A percentile compares a stretch with the other conserved stretches of the same genome.
Evolutionary conservation across 768 basidiomycete genomes (phyloP).

Genomic region (Coprinopsis strossmayeri): DNA sequence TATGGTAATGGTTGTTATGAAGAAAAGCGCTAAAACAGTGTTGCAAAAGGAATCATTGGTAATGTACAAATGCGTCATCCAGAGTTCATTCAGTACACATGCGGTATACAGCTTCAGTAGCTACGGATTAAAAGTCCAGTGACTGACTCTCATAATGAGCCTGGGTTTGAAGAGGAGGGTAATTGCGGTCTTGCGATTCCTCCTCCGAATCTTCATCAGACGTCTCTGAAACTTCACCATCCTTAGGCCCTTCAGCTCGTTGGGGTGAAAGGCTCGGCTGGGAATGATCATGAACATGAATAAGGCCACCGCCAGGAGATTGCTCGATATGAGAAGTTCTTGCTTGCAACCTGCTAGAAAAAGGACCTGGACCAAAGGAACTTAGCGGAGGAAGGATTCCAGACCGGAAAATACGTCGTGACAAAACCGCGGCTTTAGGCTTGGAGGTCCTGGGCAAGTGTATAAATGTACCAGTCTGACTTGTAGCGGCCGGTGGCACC

Average conservation of each 20-base stretch:
- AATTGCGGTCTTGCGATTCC: slow-evolving; percentile 22
- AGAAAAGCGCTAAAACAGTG: no score
- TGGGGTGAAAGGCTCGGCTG: background rate
- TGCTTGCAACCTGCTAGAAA: background rate
- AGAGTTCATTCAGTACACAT: background rate
- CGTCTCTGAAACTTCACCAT: background rate
- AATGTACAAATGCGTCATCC: no score
- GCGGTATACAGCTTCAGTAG: background rate
- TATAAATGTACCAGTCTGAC: no score
- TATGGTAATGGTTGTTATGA: no score
- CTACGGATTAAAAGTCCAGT: background rate
- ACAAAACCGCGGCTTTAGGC: no score
- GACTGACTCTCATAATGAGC: slow-evolving; percentile 46
- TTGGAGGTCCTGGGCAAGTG: no score
- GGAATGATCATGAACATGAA: background rate
- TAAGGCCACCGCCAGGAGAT: background rate
- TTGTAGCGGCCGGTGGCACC: no score
- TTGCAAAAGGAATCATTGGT: no score
- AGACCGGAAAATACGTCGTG: slow-evolving; percentile 1
- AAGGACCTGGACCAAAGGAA: background rate
- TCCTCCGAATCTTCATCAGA: background rate
- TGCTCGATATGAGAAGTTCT: background rate
- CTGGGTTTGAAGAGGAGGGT: slow-evolving; percentile 42
- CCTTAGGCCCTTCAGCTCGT: background rate
- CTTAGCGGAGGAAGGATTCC: background rate